Conservation (phyloP, 2,329 filamentous ascomycete genomes). For the Exophiala xenobiotica region DNA sequence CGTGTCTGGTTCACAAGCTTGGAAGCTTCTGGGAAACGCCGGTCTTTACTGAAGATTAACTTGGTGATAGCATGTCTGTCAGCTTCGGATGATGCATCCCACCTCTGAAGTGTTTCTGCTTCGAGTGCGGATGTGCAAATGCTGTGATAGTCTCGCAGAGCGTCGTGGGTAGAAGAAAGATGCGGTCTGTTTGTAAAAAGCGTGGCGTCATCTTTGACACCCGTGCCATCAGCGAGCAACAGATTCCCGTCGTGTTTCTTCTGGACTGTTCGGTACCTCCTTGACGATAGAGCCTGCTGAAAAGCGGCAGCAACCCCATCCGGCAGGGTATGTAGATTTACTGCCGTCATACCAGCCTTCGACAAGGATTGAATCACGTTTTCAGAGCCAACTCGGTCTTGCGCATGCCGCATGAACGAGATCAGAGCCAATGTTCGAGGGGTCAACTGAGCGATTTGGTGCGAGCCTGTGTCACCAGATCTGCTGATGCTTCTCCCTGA, state of each 20-base stretch:
- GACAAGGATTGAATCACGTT: constrained; percentile 33
- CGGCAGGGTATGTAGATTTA: constrained; percentile 76
- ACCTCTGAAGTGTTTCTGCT: constrained; percentile 53
- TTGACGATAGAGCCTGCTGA: constrained; percentile 71
- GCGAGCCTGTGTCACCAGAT: constrained; percentile 9
- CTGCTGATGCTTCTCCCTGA: constrained; percentile 33
- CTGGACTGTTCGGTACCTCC: constrained; percentile 3
- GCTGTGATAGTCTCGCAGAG: constrained; percentile 72
- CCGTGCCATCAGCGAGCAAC: neutral
- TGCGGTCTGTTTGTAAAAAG: constrained; percentile 10
- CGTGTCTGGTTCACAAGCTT: constrained; percentile 82
- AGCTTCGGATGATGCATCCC: constrained; percentile 77
- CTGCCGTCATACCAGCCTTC: constrained; percentile 57
- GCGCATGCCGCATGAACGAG: constrained; percentile 7
- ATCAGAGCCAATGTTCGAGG: constrained; percentile 21
- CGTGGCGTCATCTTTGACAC: neutral
- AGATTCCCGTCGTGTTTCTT: neutral
- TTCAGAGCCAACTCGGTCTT: constrained; percentile 1
- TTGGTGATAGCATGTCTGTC: constrained; percentile 81
- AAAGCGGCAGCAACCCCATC: constrained; percentile 79
- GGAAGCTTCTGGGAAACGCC: constrained; percentile 81
- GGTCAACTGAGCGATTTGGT: constrained; percentile 8
- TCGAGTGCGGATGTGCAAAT: constrained; percentile 61
- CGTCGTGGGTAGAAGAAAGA: constrained; percentile 50
- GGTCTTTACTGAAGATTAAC: constrained; percentile 86